A percentile compares a stretch with the other conserved stretches of the same genome.
These are phyloP conservation scores for Dioscorea alata DNA, from an alignment of 106 monocot genomes.

Conservation along the genomic window DNA sequence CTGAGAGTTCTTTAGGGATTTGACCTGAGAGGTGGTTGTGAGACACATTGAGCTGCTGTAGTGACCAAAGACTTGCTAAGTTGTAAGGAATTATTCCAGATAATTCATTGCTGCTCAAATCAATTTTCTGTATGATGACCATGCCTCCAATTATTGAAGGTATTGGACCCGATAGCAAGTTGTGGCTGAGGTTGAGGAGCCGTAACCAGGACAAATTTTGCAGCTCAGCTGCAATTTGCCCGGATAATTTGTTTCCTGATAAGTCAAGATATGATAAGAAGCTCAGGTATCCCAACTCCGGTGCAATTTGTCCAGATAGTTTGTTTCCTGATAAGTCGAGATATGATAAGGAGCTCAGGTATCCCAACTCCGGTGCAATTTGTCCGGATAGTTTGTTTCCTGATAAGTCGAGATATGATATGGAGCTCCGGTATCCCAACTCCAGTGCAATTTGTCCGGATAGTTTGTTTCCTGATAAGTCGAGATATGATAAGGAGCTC, in stretches of 20 bases:
- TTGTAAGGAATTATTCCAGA: slow-evolving; percentile 57
- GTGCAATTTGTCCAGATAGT: slow-evolving; percentile 30
- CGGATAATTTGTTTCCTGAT: too few relatives aligned
- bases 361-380: slow-evolving; percentile 33
- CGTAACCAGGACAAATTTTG: too few relatives aligned
- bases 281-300: slow-evolving; percentile 24
- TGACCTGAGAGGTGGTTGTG: slow-evolving; percentile 51
- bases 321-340: slow-evolving; percentile 52
- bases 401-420: slow-evolving; percentile 24
- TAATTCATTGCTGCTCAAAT: slow-evolving; percentile 58
- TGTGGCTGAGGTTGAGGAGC: too few relatives aligned
- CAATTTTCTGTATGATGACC: too few relatives aligned
- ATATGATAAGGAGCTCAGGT: slow-evolving; percentile 1
- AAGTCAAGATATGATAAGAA: slow-evolving; percentile 21
- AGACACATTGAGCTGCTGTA: slow-evolving; percentile 58
- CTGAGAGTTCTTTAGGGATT: slow-evolving; percentile 27
- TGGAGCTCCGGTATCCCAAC: slow-evolving; percentile 21
- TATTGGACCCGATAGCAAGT: too few relatives aligned
- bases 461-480: slow-evolving; percentile 37
- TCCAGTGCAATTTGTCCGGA: slow-evolving; percentile 32
- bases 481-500: slow-evolving; percentile 24
- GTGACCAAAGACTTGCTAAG: slow-evolving; percentile 38
- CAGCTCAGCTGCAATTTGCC: too few relatives aligned
- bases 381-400: slow-evolving; percentile 37
- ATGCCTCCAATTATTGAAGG: too few relatives aligned